These are phyloP conservation scores for Triticum timopheevii DNA, from an alignment of 176 grass and related monocot species.

Conservation along the genomic window DNA sequence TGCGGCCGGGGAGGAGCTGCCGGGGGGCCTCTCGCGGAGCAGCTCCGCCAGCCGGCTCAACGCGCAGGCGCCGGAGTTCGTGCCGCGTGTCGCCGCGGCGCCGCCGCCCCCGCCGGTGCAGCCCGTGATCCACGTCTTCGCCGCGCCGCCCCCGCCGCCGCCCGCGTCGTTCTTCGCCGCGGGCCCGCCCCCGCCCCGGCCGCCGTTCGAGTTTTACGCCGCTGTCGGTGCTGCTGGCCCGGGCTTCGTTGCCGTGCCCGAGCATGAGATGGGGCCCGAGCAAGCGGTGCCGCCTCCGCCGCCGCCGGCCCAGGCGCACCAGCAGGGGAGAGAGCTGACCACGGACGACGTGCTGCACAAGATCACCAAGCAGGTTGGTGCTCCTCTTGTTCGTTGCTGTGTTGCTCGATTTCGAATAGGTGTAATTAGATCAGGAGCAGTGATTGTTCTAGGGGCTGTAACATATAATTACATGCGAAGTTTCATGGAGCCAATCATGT, in stretches of 20 bases:
- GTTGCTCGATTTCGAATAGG: background rate
- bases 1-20: constrained; percentile 18
- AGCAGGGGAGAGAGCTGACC: constrained; percentile 44
- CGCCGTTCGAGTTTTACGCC: constrained; percentile 64
- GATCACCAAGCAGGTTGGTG: constrained; percentile 80
- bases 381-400: background rate
- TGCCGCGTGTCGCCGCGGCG: constrained; percentile 51
- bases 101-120: constrained; percentile 16
- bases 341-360: constrained; percentile 74
- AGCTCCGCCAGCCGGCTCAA: constrained; percentile 75
- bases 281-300: background rate
- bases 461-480: too few species aligned
- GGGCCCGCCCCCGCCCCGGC: constrained; percentile 38
- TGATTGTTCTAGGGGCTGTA: too few species aligned
- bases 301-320: background rate
- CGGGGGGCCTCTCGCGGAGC: constrained; percentile 43
- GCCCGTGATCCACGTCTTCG: constrained; percentile 55
- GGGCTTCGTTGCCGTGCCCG: constrained; percentile 32
- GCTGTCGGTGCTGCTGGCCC: background rate
- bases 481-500: background rate
- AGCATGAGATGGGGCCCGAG: constrained; percentile 45
- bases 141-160: constrained; percentile 31
- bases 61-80: constrained; percentile 86
- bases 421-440: constrained; percentile 7
- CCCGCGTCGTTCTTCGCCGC: constrained; percentile 50